Evolutionary conservation across 176 grass and related monocot species (phyloP).

Genomic region (Oryza rufipogon): DNA sequence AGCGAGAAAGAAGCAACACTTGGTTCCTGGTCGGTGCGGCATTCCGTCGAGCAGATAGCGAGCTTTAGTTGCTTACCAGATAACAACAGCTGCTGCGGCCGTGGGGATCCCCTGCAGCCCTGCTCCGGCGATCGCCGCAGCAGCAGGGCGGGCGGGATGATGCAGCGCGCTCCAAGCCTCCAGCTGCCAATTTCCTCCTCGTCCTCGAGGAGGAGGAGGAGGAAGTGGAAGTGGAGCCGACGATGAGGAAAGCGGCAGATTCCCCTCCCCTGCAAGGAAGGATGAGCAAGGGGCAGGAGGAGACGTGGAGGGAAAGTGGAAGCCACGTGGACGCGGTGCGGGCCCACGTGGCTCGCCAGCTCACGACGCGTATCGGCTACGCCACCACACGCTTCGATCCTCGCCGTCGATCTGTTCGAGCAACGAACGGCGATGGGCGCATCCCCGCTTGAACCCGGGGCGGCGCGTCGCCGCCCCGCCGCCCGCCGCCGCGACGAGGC

Average conservation of each 20-base stretch:
- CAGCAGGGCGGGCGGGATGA: not conserved
- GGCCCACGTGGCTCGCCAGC: constrained; percentile 3
- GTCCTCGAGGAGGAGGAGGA: too few species aligned
- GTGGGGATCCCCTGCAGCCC: not conserved
- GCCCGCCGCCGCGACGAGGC: too few species aligned
- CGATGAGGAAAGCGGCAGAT: not conserved
- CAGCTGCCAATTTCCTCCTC: not conserved
- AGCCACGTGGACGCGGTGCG: constrained; percentile 36
- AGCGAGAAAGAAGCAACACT: constrained; percentile 10
- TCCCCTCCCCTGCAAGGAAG: constrained; percentile 3
- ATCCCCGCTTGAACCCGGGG: too few species aligned
- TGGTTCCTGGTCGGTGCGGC: not conserved
- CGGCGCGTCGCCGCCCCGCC: too few species aligned
- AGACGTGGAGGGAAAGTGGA: constrained; percentile 17
- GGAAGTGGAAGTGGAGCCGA: not conserved
- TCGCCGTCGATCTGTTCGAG: too few species aligned
- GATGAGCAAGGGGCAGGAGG: not conserved
- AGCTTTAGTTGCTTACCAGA: constrained; percentile 32
- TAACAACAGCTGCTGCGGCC: not conserved
- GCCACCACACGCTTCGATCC: not conserved
- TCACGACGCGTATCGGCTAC: not conserved
- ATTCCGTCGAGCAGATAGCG: constrained; percentile 41
- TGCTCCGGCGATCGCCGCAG: constrained; percentile 15
- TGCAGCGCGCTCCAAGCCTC: not conserved
- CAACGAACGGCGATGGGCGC: too few species aligned